phyloP scores from a whole-genome alignment of 306 rosid genomes.

The Cucurbita maxima region DNA sequence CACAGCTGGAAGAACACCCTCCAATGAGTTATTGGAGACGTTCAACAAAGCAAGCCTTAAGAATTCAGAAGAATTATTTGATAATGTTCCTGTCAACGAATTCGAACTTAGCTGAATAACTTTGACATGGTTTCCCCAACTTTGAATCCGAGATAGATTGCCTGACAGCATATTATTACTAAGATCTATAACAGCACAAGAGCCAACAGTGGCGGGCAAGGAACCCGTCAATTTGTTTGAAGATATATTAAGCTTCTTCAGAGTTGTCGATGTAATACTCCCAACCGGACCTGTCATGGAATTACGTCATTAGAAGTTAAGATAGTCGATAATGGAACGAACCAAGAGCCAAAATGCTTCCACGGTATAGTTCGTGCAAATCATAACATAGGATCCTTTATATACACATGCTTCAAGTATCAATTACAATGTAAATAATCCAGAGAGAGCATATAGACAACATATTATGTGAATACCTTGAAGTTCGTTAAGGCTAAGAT shows the following conservation, averaged over 20 bases:
- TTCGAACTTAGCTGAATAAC: slow-evolving; percentile 53
- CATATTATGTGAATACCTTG: slow-evolving; percentile 29
- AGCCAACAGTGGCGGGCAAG: slow-evolving; percentile 51
- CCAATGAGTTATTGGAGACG: slow-evolving; percentile 51
- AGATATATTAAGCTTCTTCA: slow-evolving; percentile 60
- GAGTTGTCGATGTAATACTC: slow-evolving; percentile 54
- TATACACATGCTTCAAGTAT: background rate
- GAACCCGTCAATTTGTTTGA: slow-evolving; percentile 60
- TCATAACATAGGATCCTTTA: background rate
- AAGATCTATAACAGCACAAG: slow-evolving; percentile 47
- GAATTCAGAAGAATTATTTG: slow-evolving; percentile 39
- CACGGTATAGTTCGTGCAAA: background rate
- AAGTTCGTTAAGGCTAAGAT: slow-evolving; percentile 59
- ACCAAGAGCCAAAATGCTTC: background rate
- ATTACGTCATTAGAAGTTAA: background rate
- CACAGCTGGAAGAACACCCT: slow-evolving; percentile 47
- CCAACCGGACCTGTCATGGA: slow-evolving; percentile 53
- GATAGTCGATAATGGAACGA: background rate
- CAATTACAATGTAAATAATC: background rate
- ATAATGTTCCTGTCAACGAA: slow-evolving; percentile 41
- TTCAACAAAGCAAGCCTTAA: slow-evolving; percentile 41
- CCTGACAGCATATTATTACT: slow-evolving; percentile 58
- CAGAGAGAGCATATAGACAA: background rate
- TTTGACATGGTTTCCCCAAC: slow-evolving; percentile 73
- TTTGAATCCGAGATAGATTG: slow-evolving; percentile 39